Conservation (phyloP, 2,329 filamentous ascomycete genomes). For the Aspergillus fructus region DNA sequence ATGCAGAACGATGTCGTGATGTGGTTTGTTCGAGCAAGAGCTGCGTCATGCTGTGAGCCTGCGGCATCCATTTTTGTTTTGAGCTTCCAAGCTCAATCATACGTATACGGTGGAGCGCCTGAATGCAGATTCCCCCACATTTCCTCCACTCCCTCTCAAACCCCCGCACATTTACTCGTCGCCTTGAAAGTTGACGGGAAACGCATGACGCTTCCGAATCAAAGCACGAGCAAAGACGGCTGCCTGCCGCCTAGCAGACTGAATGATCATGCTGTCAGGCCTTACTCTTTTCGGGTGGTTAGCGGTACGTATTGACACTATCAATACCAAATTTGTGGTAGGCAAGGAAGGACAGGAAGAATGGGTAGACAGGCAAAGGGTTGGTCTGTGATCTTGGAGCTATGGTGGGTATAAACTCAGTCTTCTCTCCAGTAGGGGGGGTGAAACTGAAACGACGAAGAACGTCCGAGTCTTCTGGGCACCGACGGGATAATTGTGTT, state of each 20-base stretch:
- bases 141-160: not conserved
- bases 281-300: slow-evolving; percentile 67
- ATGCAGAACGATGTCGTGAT: no score
- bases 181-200: not conserved
- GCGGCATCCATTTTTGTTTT: not conserved
- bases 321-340: no score
- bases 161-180: not conserved
- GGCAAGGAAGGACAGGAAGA: no score
- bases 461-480: no score
- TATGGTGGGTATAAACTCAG: no score
- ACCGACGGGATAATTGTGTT: not conserved
- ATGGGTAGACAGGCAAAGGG: no score
- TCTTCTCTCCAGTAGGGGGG: no score
- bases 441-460: no score
- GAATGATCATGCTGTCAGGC: slow-evolving; percentile 43
- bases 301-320: no score
- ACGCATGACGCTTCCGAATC: not conserved
- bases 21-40: not conserved
- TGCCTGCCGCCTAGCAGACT: slow-evolving; percentile 22
- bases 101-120: not conserved
- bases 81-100: not conserved
- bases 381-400: no score
- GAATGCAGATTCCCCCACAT: not conserved
- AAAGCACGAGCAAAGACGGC: not conserved
- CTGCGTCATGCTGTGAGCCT: not conserved